phyloP scores from a whole-genome alignment of 1,139 yeast species.

The Candida gigantensis region DNA sequence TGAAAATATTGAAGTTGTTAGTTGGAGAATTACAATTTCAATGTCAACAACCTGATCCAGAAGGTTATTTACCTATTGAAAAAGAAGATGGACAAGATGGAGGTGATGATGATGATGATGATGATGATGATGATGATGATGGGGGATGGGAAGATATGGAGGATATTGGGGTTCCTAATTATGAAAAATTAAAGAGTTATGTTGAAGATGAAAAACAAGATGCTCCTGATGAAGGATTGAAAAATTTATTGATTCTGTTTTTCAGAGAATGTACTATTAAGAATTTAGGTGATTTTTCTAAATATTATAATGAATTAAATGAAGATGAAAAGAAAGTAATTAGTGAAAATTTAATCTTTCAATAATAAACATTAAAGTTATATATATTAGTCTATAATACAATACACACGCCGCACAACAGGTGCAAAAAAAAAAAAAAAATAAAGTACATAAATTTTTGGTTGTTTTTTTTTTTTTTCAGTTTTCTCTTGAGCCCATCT shows the following conservation, averaged over 20 bases:
- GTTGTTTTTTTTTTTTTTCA: constrained; percentile 2
- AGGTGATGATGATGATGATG: too few species aligned
- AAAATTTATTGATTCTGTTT: constrained; percentile 54
- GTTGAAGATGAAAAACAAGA: constrained; percentile 48
- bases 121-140: too few species aligned
- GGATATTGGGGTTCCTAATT: constrained; percentile 60
- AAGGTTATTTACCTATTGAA: constrained; percentile 34
- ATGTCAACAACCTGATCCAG: constrained; percentile 45
- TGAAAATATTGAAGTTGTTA: constrained; percentile 72
- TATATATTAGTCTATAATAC: too few species aligned
- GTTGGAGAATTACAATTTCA: constrained; percentile 70
- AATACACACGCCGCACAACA: too few species aligned
- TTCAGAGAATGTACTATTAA: constrained; percentile 63
- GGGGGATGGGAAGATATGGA: constrained; percentile 86
- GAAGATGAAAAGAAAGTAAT: constrained; percentile 60
- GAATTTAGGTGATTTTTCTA: constrained; percentile 55
- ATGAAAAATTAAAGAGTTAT: constrained; percentile 56
- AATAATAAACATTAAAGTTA: too few species aligned
- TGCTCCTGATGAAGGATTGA: constrained; percentile 42
- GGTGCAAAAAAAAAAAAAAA: too few species aligned
- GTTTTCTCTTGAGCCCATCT: neutral
- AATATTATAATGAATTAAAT: constrained; percentile 50
- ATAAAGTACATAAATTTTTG: too few species aligned
- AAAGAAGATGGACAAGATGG: too few species aligned
- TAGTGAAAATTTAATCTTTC: constrained; percentile 45